Conservation (phyloP, 1,284 basidiomycete species). For the Pseudozyma hubeiensis region DNA sequence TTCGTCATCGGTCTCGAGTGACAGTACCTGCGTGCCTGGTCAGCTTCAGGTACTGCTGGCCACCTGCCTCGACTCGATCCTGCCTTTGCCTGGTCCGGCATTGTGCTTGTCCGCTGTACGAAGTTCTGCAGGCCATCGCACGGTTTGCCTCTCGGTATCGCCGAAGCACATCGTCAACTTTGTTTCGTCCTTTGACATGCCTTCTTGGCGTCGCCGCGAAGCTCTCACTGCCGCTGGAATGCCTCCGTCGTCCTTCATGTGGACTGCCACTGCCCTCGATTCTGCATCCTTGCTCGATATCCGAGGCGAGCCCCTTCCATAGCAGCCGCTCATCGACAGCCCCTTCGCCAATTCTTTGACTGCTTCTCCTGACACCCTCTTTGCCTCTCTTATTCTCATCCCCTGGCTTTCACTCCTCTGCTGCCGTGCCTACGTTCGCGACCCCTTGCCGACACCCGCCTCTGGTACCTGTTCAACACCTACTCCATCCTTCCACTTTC, state of each 20-base stretch:
- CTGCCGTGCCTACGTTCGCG: background rate
- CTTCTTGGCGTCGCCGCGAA: constrained; percentile 13
- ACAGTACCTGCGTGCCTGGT: constrained; percentile 7
- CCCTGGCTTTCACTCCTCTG: constrained; percentile 9
- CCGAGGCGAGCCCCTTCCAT: constrained; percentile 29
- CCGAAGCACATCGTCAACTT: constrained; percentile 26
- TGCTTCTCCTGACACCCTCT: constrained; percentile 23
- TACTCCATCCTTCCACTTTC: constrained; percentile 25
- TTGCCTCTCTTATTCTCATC: constrained; percentile 8
- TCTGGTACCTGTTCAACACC: constrained; percentile 33
- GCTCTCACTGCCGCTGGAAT: constrained; percentile 18
- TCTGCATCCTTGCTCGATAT: constrained; percentile 16
- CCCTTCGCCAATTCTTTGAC: constrained; percentile 16
- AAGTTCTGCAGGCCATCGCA: background rate
- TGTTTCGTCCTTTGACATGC: constrained; percentile 7
- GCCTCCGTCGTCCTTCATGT: constrained; percentile 11
- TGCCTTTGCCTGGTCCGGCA: constrained; percentile 23
- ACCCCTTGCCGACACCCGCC: constrained; percentile 42
- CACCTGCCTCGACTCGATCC: constrained; percentile 4
- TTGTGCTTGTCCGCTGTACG: background rate
- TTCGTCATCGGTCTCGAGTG: too few species aligned
- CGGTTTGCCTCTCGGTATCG: constrained; percentile 21
- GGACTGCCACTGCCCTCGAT: constrained; percentile 1
- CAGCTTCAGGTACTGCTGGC: constrained; percentile 3
- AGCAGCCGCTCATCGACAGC: constrained; percentile 24